phyloP scores from a whole-genome alignment of 2,329 filamentous ascomycete genomes.

The Trichophaea hybrida region DNA sequence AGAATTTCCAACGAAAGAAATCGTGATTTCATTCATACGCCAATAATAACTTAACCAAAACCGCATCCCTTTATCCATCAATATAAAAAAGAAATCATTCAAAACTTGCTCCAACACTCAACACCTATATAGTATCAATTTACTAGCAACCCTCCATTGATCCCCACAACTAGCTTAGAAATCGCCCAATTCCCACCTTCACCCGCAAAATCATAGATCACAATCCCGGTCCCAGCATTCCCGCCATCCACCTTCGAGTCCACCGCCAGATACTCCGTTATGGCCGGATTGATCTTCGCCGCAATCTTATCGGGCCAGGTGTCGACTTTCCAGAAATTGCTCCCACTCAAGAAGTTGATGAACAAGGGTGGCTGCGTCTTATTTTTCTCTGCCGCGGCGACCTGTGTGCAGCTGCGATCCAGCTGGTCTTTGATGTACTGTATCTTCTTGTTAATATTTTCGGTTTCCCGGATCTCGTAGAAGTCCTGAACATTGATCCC shows the following conservation, averaged over 20 bases:
- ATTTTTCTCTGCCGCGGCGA: constrained; percentile 34
- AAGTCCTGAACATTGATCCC: constrained; percentile 84
- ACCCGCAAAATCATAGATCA: constrained; percentile 91
- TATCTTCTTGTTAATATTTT: constrained; percentile 71
- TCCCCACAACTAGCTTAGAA: constrained; percentile 70
- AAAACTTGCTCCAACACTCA: background rate
- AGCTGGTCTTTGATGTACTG: constrained; percentile 59
- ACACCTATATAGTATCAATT: background rate
- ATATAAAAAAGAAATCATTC: no score
- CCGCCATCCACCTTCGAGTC: constrained; percentile 10
- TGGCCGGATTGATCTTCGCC: constrained; percentile 67
- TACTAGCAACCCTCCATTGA: constrained; percentile 46
- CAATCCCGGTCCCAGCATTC: constrained; percentile 60
- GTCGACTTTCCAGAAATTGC: constrained; percentile 81
- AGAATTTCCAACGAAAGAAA: no score
- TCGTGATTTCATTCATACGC: no score
- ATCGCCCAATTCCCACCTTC: constrained; percentile 80
- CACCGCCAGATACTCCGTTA: constrained; percentile 27
- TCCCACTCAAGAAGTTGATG: constrained; percentile 79
- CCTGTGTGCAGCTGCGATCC: constrained; percentile 44
- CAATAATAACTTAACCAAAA: no score
- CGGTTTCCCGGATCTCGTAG: constrained; percentile 66
- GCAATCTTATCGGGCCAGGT: constrained; percentile 94
- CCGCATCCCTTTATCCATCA: no score
- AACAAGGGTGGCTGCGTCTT: constrained; percentile 49